A percentile compares a stretch with the other conserved stretches of the same genome.
These are phyloP conservation scores for Albifimbria verrucaria DNA, from an alignment of 2,329 filamentous ascomycete species.

Conservation along the genomic window DNA sequence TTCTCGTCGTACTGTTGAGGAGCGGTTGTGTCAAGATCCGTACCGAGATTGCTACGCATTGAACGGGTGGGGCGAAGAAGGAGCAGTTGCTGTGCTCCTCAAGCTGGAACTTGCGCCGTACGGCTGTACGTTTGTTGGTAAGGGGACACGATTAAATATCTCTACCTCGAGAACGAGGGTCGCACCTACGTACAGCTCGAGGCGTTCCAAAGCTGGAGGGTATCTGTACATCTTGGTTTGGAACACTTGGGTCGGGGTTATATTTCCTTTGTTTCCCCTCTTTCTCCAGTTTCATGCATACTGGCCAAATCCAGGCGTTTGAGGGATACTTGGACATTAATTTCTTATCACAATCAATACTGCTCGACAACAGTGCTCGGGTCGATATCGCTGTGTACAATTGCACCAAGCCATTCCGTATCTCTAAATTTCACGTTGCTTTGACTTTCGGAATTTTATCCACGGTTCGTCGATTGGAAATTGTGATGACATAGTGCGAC, in stretches of 20 bases:
- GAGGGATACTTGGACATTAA: no score
- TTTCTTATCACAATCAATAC: no score
- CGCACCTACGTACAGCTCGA: slow-evolving; percentile 14
- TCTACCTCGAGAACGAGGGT: slow-evolving; percentile 13
- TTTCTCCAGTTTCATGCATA: no score
- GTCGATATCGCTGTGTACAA: no score
- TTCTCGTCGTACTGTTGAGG: slow-evolving; percentile 5
- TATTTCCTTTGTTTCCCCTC: no score
- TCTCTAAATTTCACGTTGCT: no score
- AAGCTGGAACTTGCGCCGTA: slow-evolving; percentile 14
- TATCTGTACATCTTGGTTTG: slow-evolving; percentile 14
- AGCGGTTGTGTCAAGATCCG: slow-evolving; percentile 7
- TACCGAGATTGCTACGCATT: slow-evolving; percentile 11
- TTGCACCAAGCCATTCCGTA: no score
- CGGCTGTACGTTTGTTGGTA: slow-evolving; percentile 18
- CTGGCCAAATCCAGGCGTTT: no score
- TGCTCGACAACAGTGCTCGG: no score
- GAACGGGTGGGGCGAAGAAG: slow-evolving; percentile 6
- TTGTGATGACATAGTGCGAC: no score
- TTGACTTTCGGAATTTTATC: no score
- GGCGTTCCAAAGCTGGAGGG: slow-evolving; percentile 14
- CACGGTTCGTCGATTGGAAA: no score
- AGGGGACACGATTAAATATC: slow-evolving; percentile 10
- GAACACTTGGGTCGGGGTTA: slow-evolving; percentile 8
- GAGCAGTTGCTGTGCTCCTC: slow-evolving; percentile 13